phyloP scores from a whole-genome alignment of 257 asterid species.

The Solanum chaucha region DNA sequence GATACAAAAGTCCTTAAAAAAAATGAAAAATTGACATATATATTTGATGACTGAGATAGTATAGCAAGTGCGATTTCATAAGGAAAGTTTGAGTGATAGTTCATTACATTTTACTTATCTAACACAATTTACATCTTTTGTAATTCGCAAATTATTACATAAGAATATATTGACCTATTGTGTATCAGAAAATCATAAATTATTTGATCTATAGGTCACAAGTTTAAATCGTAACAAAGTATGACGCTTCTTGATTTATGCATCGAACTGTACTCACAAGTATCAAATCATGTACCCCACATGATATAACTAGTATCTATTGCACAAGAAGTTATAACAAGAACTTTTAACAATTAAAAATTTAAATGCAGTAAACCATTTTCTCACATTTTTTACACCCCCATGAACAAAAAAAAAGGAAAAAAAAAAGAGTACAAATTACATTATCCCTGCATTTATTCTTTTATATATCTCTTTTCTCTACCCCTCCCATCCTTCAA shows the following conservation, averaged over 20 bases:
- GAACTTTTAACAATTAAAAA: neutral
- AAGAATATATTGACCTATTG: neutral
- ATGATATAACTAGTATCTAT: neutral
- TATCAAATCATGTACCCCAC: neutral
- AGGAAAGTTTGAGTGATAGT: neutral
- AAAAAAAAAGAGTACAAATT: neutral
- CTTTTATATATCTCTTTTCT: neutral
- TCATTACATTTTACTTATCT: neutral
- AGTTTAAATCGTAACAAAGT: neutral
- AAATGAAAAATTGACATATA: neutral
- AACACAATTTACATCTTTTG: neutral
- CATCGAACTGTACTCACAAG: neutral
- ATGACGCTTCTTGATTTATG: neutral
- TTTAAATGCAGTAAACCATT: neutral
- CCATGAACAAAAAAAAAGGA: neutral
- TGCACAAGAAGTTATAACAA: neutral
- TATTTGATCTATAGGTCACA: neutral
- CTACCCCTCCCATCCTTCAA: neutral
- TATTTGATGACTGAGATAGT: neutral
- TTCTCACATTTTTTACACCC: conserved; percentile 56
- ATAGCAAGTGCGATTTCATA: neutral
- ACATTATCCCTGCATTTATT: conserved; percentile 3
- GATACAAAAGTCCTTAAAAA: neutral
- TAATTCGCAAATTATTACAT: neutral
- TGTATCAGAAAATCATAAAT: no score